Evolutionary conservation across 2,329 filamentous ascomycete genomes (phyloP), one percentile per base, ranked within the genome.

Genomic region (Beauveria medogensis): DNA sequence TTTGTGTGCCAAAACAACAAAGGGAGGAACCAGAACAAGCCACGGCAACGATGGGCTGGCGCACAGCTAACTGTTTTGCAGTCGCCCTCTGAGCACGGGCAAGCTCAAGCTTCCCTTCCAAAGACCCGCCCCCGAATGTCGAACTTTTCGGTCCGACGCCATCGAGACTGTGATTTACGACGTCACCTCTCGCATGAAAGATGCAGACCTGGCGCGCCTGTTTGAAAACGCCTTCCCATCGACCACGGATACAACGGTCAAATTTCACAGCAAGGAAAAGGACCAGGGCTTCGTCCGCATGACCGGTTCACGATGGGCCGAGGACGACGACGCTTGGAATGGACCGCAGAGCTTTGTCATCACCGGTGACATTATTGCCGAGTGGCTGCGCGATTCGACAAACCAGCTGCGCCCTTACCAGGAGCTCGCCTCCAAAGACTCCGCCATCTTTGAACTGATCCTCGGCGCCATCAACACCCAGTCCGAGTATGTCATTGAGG

Each of bases 381-480:
- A 96, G 73, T 96, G 92, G 92, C 78, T 96, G 55, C 86, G 92
- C 56, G 91, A 96, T 74, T 95, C 91, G 12, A 95, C 92, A 12
- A 97, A 97, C 73, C 94, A 99, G 74, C 77, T 99, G 57, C 84
- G 88, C 2, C 92, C 94, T 58, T 99, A 99, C 70, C 93, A 97
- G 71, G 78, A 83, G 0, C 79, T 99, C 26, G 89, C 92, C 2
- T 90, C 86, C 69, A 90, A 91, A 65, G 92, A 97, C 69, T 83
- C 85, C 44, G 82, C 82, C 47, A 87, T 99, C 55, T 85, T 88
- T 70, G 87, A 83, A 64, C 78, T 99, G 58, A 91, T 99, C 28
- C 78, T 95, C 1, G 94, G 94, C 24, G 93, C 93, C 47, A 96
- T 97, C 76, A 96, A 96, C 72, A 97, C 94, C 0, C 94, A 99